These are phyloP conservation scores for Onygena corvina DNA, from an alignment of 2,329 filamentous ascomycete genomes.

Conservation along the genomic window DNA sequence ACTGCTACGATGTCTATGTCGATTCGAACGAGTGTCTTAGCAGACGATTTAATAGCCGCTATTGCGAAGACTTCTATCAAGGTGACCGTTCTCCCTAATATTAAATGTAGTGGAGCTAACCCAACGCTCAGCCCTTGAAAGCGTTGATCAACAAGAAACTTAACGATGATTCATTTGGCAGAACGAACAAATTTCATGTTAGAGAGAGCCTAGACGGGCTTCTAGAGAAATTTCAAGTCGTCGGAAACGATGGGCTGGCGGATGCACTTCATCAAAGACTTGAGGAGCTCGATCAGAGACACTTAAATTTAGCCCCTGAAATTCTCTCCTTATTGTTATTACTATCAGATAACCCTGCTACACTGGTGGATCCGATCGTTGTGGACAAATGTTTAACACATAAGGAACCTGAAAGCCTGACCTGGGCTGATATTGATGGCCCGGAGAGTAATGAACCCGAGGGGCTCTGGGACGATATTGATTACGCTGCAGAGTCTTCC, in stretches of 20 bases:
- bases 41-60: constrained; percentile 57
- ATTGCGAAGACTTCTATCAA: constrained; percentile 46
- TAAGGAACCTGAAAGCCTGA: constrained; percentile 42
- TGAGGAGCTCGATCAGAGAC: constrained; percentile 43
- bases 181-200: constrained; percentile 67
- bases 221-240: constrained; percentile 73
- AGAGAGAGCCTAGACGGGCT: constrained; percentile 54
- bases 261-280: constrained; percentile 53
- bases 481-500: constrained; percentile 30
- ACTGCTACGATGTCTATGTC: constrained; percentile 53
- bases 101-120: constrained; percentile 19
- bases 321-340: constrained; percentile 65
- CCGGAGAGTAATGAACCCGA: constrained; percentile 55
- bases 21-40: constrained; percentile 51
- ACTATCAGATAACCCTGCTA: constrained; percentile 66
- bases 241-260: constrained; percentile 66
- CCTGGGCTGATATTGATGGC: constrained; percentile 66
- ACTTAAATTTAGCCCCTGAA: constrained; percentile 63
- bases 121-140: constrained; percentile 23
- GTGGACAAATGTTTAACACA: constrained; percentile 46
- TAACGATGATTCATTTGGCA: constrained; percentile 40
- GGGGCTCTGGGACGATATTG: constrained; percentile 32
- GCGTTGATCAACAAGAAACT: constrained; percentile 25
- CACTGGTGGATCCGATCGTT: constrained; percentile 53
- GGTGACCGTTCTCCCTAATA: constrained; percentile 27